phyloP scores from a whole-genome alignment of 257 asterid genomes.

The Agastache rugosa region DNA sequence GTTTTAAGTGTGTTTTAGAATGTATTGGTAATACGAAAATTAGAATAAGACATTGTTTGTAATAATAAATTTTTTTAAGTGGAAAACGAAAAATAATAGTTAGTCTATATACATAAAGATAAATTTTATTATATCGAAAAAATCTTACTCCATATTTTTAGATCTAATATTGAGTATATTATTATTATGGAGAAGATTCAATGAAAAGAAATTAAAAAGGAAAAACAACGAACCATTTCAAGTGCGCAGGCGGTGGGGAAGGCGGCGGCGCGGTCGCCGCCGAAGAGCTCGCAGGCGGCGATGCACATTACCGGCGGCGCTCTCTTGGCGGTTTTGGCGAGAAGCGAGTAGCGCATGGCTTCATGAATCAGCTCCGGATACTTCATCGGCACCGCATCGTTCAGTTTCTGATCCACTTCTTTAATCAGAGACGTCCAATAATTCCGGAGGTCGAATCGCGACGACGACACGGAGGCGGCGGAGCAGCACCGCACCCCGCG shows the following conservation, averaged over 20 bases:
- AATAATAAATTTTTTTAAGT: no score
- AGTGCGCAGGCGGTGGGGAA: slow-evolving; percentile 98
- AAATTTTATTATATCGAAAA: no score
- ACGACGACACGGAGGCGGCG: slow-evolving; percentile 39
- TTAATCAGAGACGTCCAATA: slow-evolving; percentile 74
- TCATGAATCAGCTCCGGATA: slow-evolving; percentile 84
- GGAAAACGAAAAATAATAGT: no score
- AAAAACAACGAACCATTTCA: slow-evolving; percentile 63
- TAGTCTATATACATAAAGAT: no score
- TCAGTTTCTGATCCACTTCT: slow-evolving; percentile 77
- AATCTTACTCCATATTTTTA: no score
- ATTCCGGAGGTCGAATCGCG: slow-evolving; percentile 62
- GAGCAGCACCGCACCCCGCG: slow-evolving; percentile 50
- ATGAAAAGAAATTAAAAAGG: neutral
- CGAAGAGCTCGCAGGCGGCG: slow-evolving; percentile 88
- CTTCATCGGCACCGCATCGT: slow-evolving; percentile 71
- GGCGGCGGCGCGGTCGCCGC: slow-evolving; percentile 78
- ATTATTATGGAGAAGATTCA: neutral
- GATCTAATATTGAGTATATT: no score
- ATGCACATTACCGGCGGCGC: slow-evolving; percentile 92
- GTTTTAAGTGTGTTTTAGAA: no score
- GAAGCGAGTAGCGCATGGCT: slow-evolving; percentile 89
- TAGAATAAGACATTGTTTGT: no score
- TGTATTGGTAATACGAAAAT: no score
- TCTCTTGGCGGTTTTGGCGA: slow-evolving; percentile 81